Conservation (phyloP, 495 filamentous ascomycete genomes). For the Aspergillus haitiensis region DNA sequence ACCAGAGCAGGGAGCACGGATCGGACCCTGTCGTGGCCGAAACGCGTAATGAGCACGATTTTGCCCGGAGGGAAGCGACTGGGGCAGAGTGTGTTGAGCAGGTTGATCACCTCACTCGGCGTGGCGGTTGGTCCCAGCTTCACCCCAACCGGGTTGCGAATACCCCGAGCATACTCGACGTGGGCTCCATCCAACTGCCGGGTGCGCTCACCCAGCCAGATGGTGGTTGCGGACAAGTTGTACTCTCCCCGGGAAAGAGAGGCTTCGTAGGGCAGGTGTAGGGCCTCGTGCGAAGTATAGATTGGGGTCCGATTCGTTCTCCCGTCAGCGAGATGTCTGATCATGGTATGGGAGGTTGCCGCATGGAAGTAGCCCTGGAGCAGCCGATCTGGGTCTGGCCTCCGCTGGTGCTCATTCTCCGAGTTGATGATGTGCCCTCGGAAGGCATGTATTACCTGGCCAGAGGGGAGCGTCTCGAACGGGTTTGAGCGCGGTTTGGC, state of each 20-base stretch:
- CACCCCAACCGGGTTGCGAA: conserved; percentile 12
- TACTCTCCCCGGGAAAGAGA: conserved; percentile 8
- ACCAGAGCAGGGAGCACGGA: conserved; percentile 10
- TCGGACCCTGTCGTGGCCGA: neutral
- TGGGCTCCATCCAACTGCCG: conserved; percentile 13
- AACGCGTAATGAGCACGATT: conserved; percentile 7
- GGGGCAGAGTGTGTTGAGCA: conserved; percentile 7
- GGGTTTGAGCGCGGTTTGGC: conserved; percentile 15
- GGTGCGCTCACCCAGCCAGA: conserved; percentile 16
- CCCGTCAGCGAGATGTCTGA: neutral
- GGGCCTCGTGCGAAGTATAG: conserved; percentile 14
- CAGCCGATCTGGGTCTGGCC: conserved; percentile 5
- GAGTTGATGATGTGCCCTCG: conserved; percentile 15
- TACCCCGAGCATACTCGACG: conserved; percentile 11
- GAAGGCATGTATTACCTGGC: conserved; percentile 8
- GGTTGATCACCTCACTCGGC: neutral
- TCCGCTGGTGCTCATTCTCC: neutral
- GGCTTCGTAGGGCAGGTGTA: conserved; percentile 13
- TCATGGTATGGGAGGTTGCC: neutral
- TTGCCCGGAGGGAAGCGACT: neutral
- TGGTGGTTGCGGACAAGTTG: conserved; percentile 9
- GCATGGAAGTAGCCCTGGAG: conserved; percentile 14
- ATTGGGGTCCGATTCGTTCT: neutral
- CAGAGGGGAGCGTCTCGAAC: conserved; percentile 10
- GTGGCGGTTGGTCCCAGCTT: conserved; percentile 8